phyloP scores from a whole-genome alignment of 345 rosid species.

The Pistacia vera region DNA sequence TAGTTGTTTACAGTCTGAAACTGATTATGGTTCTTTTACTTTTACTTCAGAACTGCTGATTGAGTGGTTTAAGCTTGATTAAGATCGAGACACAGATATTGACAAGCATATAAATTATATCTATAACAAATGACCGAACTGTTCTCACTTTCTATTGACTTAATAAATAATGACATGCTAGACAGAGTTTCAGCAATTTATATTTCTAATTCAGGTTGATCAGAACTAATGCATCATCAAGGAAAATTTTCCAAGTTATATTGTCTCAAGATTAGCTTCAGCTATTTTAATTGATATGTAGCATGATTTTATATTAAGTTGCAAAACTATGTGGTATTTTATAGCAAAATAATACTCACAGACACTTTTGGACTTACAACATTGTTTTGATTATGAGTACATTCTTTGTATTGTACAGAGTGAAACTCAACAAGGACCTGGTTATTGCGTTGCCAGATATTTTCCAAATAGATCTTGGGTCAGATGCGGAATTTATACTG shows the following conservation, averaged over 20 bases:
- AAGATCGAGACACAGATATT: neutral
- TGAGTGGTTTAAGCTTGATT: neutral
- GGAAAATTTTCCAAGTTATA: neutral
- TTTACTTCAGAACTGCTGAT: neutral
- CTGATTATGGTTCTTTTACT: neutral
- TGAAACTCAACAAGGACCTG: slow-evolving; percentile 71
- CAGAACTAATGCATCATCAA: neutral
- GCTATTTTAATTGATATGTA: neutral
- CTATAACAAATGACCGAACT: neutral
- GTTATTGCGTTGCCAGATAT: slow-evolving; percentile 79
- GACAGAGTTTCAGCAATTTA: neutral
- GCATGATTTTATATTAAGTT: neutral
- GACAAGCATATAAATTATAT: neutral
- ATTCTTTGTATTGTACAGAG: slow-evolving; percentile 41
- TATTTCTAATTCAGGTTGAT: neutral
- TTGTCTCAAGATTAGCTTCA: neutral
- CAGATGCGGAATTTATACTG: slow-evolving; percentile 79
- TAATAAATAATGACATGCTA: neutral
- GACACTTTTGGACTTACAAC: slow-evolving; percentile 8
- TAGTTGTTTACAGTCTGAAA: neutral
- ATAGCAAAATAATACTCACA: neutral
- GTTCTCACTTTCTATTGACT: neutral
- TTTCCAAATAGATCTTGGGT: slow-evolving; percentile 60
- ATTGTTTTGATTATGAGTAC: slow-evolving; percentile 5
- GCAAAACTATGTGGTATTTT: neutral